Base-by-base conservation (phyloP, 768 basidiomycete species). In the Xerocomus potaroensis region DNA sequence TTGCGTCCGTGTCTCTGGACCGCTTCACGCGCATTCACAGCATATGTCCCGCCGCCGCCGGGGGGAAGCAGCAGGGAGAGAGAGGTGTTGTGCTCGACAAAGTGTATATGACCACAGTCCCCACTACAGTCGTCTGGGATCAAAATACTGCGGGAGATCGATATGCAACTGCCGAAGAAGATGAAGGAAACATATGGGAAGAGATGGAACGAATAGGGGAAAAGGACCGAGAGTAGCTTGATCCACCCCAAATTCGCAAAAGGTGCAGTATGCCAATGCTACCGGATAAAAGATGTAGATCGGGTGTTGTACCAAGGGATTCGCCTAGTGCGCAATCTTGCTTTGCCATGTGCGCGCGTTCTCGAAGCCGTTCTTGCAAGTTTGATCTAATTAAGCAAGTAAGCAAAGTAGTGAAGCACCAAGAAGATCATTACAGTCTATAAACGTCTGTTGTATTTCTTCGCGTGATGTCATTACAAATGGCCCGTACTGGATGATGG, bases 291-390 rank as follows among this genome's bases (percentile, higher is more conserved):
- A 16, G 14, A 24, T 23, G 21, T 21, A 38, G 8, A 45, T 32
- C 23, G 27, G 23, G 40, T 12, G n/a, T 19, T 2, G n/a, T 40
- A 26, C 22, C 24, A 37, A 9, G 18, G 10, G 16, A 21, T 26
- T 32, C 12, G 8, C 21, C 56, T 46, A 57, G 29, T 64, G 52
- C 4, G 78, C 91, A 56, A 93, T 91, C 61, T 83, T 74, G 58
- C 87, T 91, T 69, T 83, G 78, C 95, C 94, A 98, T 14, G 73
- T 82, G 52, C 81, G 83, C 7, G 84, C 93, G 53, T 81, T 83
- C 68, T 97, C 95, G 64, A 97, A 97, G 4, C 95, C 95, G 60
- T 97, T 96, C 55, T 58, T 68, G 29, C 82, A 87, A 33, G 69
- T 65, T 68, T 81, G 87, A 63, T 90, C 85, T 90, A 45, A 21